Conservation (phyloP, 208 protist species). For the Wallacemonas sp. region DNA sequence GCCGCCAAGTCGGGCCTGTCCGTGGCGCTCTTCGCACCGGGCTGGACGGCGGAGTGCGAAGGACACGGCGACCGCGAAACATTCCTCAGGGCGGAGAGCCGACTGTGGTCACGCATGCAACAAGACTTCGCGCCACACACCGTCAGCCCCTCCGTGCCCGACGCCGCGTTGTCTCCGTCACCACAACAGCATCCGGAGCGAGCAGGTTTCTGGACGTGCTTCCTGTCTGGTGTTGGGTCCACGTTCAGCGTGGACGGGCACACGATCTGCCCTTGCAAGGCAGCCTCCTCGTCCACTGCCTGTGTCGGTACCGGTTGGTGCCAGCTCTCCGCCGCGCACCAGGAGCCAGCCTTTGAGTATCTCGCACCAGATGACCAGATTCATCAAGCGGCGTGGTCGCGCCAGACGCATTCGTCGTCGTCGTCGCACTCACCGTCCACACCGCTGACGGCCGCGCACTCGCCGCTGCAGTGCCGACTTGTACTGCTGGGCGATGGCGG, state of each 20-base stretch:
- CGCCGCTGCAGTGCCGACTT: constrained; percentile 14
- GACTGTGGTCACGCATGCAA: constrained; percentile 57
- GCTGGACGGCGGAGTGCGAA: constrained; percentile 77
- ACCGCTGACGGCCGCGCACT: neutral
- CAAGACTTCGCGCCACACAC: constrained; percentile 21
- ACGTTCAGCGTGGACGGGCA: constrained; percentile 51
- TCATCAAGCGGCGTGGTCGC: neutral
- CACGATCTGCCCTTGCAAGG: no score
- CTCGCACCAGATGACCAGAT: constrained; percentile 8
- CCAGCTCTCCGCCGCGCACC: constrained; percentile 26
- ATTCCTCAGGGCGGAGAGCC: constrained; percentile 48
- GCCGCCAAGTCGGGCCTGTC: constrained; percentile 36
- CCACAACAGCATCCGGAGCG: neutral
- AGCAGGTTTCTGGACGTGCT: constrained; percentile 45
- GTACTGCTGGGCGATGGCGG: constrained; percentile 1
- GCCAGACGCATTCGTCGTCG: neutral
- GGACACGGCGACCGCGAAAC: constrained; percentile 32
- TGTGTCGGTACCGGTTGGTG: constrained; percentile 22
- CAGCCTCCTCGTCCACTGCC: neutral
- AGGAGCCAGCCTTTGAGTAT: constrained; percentile 24
- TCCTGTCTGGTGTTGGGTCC: constrained; percentile 48
- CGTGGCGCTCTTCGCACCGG: constrained; percentile 89
- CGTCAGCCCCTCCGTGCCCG: neutral
- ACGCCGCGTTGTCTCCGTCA: neutral
- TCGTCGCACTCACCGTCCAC: neutral